Evolutionary conservation across 1,139 yeast species (phyloP).

Genomic region (Maudiozyma humilis): DNA sequence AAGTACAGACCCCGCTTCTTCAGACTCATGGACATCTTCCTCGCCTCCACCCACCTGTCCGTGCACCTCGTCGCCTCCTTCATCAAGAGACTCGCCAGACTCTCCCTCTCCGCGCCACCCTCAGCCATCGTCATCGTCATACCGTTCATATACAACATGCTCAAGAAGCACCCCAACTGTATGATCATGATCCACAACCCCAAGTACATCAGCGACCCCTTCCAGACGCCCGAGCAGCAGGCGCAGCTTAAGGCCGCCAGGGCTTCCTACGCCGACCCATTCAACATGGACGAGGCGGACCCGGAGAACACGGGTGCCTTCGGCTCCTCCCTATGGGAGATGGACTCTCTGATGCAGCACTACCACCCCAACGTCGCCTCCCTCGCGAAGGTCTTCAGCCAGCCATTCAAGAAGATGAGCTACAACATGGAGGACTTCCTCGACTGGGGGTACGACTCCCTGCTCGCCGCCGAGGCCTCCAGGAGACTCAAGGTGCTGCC

Average conservation of each 20-base stretch:
- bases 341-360: constrained; percentile 73
- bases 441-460: constrained; percentile 77
- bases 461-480: constrained; percentile 64
- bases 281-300: constrained; percentile 51
- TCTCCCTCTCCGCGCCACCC: constrained; percentile 76
- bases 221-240: constrained; percentile 24
- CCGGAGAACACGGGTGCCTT: constrained; percentile 77
- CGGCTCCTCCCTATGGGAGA: constrained; percentile 85
- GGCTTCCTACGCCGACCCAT: constrained; percentile 53
- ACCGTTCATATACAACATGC: constrained; percentile 84
- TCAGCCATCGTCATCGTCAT: constrained; percentile 79
- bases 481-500: constrained; percentile 65
- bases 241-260: constrained; percentile 25
- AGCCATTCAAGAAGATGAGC: constrained; percentile 80
- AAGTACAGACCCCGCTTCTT: constrained; percentile 80
- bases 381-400: constrained; percentile 75
- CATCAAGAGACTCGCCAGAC: constrained; percentile 70
- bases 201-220: constrained; percentile 24
- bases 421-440: constrained; percentile 90
- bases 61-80: constrained; percentile 80
- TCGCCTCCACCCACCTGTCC: constrained; percentile 82
- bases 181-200: constrained; percentile 72
- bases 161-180: constrained; percentile 88
- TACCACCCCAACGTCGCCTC: constrained; percentile 95
- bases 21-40: constrained; percentile 75